phyloP scores from a whole-genome alignment of 2,329 filamentous ascomycete species.

The Pyrenochaeta sp. region DNA sequence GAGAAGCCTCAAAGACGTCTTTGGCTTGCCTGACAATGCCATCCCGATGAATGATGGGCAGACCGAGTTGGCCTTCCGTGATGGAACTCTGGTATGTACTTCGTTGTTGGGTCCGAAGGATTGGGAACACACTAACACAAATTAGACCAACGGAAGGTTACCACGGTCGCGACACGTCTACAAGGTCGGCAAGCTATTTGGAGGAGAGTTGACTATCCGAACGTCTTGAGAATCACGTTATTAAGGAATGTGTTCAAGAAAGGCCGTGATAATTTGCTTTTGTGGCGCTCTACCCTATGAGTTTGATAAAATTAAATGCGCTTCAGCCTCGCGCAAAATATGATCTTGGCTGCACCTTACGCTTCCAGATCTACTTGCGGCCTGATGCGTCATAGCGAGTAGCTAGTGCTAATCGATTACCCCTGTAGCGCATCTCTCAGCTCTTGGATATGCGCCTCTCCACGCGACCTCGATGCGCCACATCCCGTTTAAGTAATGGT shows the following conservation, averaged over 20 bases:
- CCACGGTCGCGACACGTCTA: slow-evolving; percentile 31
- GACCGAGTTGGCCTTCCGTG: slow-evolving; percentile 36
- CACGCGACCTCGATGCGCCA: too few relatives aligned
- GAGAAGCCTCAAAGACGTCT: slow-evolving; percentile 20
- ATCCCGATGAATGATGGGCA: slow-evolving; percentile 38
- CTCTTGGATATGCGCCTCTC: too few relatives aligned
- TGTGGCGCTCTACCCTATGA: not conserved
- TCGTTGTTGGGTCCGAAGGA: not conserved
- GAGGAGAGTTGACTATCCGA: slow-evolving; percentile 21
- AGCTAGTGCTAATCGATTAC: too few relatives aligned
- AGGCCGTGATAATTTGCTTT: not conserved
- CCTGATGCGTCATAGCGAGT: too few relatives aligned
- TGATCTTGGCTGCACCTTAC: too few relatives aligned
- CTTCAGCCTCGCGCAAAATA: too few relatives aligned
- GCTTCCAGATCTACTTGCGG: too few relatives aligned
- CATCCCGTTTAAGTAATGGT: too few relatives aligned
- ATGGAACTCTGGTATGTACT: slow-evolving; percentile 30
- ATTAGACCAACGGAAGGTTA: slow-evolving; percentile 30
- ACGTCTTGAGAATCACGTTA: not conserved
- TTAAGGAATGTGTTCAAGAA: not conserved
- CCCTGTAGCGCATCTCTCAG: too few relatives aligned
- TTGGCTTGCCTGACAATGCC: slow-evolving; percentile 31
- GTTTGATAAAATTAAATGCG: too few relatives aligned
- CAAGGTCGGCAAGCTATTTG: slow-evolving; percentile 31
- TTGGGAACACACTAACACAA: slow-evolving; percentile 11